A percentile compares a stretch with the other conserved stretches of the same genome.
These are phyloP conservation scores for Ceratobasidium sp. DNA, from an alignment of 1,284 basidiomycete species.

Conservation along the genomic window DNA sequence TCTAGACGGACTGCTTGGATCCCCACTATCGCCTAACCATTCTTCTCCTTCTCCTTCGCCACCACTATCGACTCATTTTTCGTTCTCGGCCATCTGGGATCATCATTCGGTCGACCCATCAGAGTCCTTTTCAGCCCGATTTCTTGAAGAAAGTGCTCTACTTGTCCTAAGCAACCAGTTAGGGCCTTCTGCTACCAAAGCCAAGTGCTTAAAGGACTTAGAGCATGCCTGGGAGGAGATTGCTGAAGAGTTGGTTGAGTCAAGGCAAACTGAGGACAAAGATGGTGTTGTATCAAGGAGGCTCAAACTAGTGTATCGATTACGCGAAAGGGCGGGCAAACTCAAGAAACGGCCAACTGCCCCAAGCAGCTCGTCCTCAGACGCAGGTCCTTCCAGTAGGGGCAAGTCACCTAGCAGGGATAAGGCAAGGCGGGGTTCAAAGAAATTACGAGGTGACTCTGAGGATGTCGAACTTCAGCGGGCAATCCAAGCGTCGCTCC, in stretches of 20 bases:
- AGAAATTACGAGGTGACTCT: conserved; percentile 48
- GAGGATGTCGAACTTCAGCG: conserved; percentile 56
- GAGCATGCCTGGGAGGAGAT: conserved; percentile 55
- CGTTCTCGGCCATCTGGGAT: conserved; percentile 69
- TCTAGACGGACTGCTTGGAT: conserved; percentile 67
- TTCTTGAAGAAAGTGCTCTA: conserved; percentile 27
- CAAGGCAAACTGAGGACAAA: conserved; percentile 45
- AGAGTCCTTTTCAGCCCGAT: conserved; percentile 7
- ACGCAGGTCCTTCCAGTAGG: neutral
- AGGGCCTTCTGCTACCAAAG: conserved; percentile 50
- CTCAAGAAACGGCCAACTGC: conserved; percentile 45
- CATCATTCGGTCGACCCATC: conserved; percentile 64
- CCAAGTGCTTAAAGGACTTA: conserved; percentile 54
- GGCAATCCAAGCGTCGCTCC: conserved; percentile 59
- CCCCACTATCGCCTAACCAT: conserved; percentile 49
- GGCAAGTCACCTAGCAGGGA: neutral
- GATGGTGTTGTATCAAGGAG: conserved; percentile 53
- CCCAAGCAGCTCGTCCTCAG: neutral
- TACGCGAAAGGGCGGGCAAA: conserved; percentile 34
- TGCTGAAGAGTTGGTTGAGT: conserved; percentile 53
- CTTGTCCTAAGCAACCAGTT: conserved; percentile 56
- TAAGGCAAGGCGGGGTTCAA: conserved; percentile 40
- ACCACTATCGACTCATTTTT: conserved; percentile 55
- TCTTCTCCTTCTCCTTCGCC: neutral
- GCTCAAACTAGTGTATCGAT: conserved; percentile 59